Base-by-base conservation (phyloP, 73 alveolate genomes). In the Stentor coeruleus region DNA sequence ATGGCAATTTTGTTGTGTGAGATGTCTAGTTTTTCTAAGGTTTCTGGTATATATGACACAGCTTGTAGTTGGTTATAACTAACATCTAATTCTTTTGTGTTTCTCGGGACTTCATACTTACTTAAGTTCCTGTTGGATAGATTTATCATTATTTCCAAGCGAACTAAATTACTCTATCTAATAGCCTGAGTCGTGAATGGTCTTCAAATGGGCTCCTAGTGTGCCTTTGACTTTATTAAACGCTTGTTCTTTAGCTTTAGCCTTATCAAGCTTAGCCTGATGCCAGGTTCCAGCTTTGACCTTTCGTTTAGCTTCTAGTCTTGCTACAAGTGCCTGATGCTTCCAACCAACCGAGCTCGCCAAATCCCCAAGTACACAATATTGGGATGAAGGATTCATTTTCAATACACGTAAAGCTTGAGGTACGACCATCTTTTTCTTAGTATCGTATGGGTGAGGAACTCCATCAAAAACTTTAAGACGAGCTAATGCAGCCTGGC, bases 401-500 rank as follows among this genome's bases (percentile, higher is more conserved):
- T 95, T 92, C 66, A 92, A 89, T 74, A 92, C 91, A 84, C 92
- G 93, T 77, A 94, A 92, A 31, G 99, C 99, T 59, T 94, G 96
- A 15, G 98, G 95, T 76, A 94, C 93, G 80, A 94, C 98, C 89
- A 91, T 76, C 87, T 96, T 93, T 91, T 95, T 95, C 91, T 83
- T 93, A 11, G 89, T 89, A 87, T 95, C 97, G 75, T 91, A 95
- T 42, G 99, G 97, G 85, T 86, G 86, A 41, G 99, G 99, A 86
- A 95, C 88, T 60, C 99, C 99, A 87, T 95, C 99, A 84, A 95
- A 95, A 30, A 93, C 84, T 92, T 95, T 95, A 26, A 93, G 86
- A 77, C 88, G 80, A 40, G 66, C 72, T 35, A 77, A 39, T 49
- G 85, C 72, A 41, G 2, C 39, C 35, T 93, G 92, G 40, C 99